Base-by-base conservation (phyloP, 2,329 filamentous ascomycete genomes). In the Corniculantispora saksenae region DNA sequence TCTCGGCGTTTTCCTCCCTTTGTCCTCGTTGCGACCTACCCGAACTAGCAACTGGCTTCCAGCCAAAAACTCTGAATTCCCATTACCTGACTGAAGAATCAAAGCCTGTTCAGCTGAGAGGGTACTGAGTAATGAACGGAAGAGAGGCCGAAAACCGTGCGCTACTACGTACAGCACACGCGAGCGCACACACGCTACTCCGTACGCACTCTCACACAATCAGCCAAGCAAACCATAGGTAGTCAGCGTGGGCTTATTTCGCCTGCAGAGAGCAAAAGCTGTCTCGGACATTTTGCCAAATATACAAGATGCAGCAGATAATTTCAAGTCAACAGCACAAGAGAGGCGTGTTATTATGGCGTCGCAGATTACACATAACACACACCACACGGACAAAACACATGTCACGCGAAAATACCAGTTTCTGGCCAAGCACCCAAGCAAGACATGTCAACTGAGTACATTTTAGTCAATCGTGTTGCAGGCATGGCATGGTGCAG, bases 401-500 rank as follows among this genome's bases (percentile, higher is more conserved):
- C 35, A 23, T 25, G 27, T 15, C 9, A 29, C 55, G 23, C 55
- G 15, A n/a, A 48, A 40, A 56, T 10, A 40, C 53, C 53, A 2
- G 53, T 56, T 23, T 40, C n/a, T 40, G 4, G 17, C 53, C 53
- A 56, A 56, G 53, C n/a, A n/a, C n/a, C 23, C 53, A 51, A 25
- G 48, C 56, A 45, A 32, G 43, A n/a, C n/a, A n/a, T n/a, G n/a
- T n/a, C n/a, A n/a, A n/a, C n/a, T 45, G 35, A 61, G 59, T 45
- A 21, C 59, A 61, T 54, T 47, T 61, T 51, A 61, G 43, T 51
- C 58, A 61, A 61, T 29, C 58, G 21, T 17, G 15, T 61, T 38
- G 38, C 23, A 32, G 25, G 38, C 40, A 32, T 38, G 35, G 35
- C 35, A 38, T 38, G 35, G 15, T 19, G n/a, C 43, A 17, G 43